phyloP scores from a whole-genome alignment of 139 green algal genomes.

The Chlamydomonas asymmetrica region DNA sequence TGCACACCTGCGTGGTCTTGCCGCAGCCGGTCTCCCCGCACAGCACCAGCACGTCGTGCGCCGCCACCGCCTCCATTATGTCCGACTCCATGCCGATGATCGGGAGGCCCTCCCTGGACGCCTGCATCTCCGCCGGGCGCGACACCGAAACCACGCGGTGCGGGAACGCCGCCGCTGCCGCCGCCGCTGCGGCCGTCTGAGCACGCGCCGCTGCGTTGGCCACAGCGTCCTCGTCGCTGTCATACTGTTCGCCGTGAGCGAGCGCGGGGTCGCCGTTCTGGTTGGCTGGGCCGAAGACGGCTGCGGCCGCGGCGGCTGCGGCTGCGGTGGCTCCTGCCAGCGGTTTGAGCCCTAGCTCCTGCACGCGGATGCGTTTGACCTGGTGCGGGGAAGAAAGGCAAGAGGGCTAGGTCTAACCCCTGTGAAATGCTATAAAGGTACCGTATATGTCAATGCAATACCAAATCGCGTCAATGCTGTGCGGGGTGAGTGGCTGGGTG shows the following conservation, averaged over 20 bases:
- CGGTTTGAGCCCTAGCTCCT: neutral
- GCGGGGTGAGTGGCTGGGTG: no score
- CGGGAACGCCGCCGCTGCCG: conserved; percentile 27
- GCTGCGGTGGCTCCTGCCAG: neutral
- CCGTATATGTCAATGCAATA: no score
- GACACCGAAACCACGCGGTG: conserved; percentile 48
- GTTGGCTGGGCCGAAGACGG: neutral
- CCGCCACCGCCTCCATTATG: conserved; percentile 84
- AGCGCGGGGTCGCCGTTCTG: neutral
- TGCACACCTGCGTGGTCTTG: conserved; percentile 91
- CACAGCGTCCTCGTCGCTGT: conserved; percentile 5
- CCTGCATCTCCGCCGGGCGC: conserved; percentile 55
- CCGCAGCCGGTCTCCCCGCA: conserved; percentile 92
- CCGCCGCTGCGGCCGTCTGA: conserved; percentile 30
- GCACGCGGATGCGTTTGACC: neutral
- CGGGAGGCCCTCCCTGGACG: conserved; percentile 65
- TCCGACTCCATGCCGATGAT: conserved; percentile 89
- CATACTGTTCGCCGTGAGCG: neutral
- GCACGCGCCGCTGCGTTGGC: conserved; percentile 15
- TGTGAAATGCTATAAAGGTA: no score
- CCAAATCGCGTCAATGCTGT: no score
- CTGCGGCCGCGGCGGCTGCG: neutral
- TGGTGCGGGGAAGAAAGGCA: neutral
- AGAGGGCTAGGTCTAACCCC: no score
- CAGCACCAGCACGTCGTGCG: conserved; percentile 78